These are phyloP conservation scores for Madurella fahalii DNA, from an alignment of 2,329 filamentous ascomycete species.

Conservation along the genomic window DNA sequence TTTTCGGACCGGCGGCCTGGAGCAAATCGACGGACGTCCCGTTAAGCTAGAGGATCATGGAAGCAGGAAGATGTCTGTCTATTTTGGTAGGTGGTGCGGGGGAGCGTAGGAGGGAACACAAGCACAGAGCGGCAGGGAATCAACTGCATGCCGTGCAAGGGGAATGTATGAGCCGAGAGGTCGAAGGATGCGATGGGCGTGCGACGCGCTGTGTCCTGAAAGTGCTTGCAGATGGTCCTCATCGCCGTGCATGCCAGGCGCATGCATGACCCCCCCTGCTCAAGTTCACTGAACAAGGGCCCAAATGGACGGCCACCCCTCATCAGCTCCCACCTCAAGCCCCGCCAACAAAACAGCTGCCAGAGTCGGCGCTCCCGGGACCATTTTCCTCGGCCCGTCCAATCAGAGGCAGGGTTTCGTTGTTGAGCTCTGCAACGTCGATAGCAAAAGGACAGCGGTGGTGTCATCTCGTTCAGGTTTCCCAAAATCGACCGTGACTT, in stretches of 20 bases:
- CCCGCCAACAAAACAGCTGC: not conserved
- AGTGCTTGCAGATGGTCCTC: conserved; percentile 4
- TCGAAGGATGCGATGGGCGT: conserved; percentile 8
- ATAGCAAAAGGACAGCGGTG: not conserved
- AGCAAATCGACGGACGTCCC: not conserved
- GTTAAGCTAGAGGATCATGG: not conserved
- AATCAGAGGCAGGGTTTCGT: not conserved
- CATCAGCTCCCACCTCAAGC: not conserved
- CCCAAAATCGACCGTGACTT: not conserved
- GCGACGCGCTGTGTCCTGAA: not conserved
- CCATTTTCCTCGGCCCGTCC: not conserved
- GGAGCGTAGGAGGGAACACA: not conserved
- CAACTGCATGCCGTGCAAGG: conserved; percentile 13
- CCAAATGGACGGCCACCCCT: not conserved
- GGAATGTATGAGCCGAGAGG: conserved; percentile 15
- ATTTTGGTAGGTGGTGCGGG: not conserved
- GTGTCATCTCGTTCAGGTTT: not conserved
- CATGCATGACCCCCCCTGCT: not conserved
- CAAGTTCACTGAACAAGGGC: not conserved
- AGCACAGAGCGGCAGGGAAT: conserved; percentile 8
- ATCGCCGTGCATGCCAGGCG: not conserved
- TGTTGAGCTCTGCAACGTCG: not conserved
- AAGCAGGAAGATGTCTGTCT: no score
- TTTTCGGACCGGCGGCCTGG: not conserved
- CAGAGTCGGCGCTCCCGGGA: not conserved